These are phyloP conservation scores for Lomentospora prolificans DNA, from an alignment of 2,329 filamentous ascomycete species.

Conservation along the genomic window DNA sequence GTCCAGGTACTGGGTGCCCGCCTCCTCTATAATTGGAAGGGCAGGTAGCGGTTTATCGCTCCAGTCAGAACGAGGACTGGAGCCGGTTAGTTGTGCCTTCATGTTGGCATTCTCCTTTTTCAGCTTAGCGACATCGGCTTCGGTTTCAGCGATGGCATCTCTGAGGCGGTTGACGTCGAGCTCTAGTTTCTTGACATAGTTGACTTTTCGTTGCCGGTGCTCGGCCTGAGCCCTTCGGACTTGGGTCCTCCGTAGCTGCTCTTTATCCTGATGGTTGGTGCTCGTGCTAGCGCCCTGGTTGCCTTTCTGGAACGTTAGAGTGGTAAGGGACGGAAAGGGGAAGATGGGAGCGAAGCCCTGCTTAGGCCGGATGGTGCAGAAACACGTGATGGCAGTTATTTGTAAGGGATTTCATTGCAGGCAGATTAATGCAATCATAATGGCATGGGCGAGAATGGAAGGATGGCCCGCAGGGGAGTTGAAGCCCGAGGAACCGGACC, in stretches of 20 bases:
- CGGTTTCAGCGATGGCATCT: conserved; percentile 32
- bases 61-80: neutral
- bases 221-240: conserved; percentile 43
- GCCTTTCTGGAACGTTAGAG: too few species aligned
- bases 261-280: conserved; percentile 25
- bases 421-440: too few species aligned
- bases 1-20: neutral
- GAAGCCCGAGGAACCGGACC: too few species aligned
- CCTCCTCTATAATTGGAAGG: neutral
- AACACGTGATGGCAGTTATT: too few species aligned
- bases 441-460: too few species aligned
- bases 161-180: conserved; percentile 38
- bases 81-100: conserved; percentile 20
- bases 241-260: conserved; percentile 37
- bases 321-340: neutral
- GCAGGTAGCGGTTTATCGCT: neutral
- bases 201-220: conserved; percentile 46
- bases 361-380: too few species aligned
- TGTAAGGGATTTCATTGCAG: too few species aligned
- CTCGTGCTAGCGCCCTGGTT: too few species aligned
- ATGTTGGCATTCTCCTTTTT: conserved; percentile 34
- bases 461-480: too few species aligned
- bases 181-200: conserved; percentile 46
- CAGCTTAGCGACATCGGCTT: conserved; percentile 29
- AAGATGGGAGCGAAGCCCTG: neutral